Percentiles rank a stretch among this genome's conserved stretches.
phyloP scores from a whole-genome alignment of 2,329 filamentous ascomycete species.

The Microdochium paspali region DNA sequence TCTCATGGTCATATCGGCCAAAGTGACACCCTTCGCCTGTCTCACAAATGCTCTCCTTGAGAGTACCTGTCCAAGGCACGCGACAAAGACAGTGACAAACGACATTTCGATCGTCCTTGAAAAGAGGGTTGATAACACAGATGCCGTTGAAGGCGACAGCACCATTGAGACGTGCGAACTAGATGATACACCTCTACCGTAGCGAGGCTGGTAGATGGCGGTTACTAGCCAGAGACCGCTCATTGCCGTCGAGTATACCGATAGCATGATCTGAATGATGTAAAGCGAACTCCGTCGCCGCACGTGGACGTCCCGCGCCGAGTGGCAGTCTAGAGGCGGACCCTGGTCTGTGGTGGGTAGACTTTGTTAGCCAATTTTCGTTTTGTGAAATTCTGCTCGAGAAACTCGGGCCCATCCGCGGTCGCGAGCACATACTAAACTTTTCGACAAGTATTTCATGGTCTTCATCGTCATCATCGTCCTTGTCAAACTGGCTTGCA shows the following conservation, averaged over 20 bases:
- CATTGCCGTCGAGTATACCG: conserved; percentile 53
- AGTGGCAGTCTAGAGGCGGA: conserved; percentile 15
- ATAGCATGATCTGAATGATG: conserved; percentile 34
- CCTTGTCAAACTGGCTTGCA: not conserved
- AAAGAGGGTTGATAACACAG: conserved; percentile 56
- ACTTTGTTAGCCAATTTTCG: conserved; percentile 1
- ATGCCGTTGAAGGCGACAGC: conserved; percentile 49
- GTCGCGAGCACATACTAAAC: conserved; percentile 9
- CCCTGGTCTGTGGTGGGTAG: conserved; percentile 8
- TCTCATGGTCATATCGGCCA: conserved; percentile 72
- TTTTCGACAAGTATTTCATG: conserved; percentile 9
- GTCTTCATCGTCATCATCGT: conserved; percentile 8
- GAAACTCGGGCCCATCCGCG: too few species aligned
- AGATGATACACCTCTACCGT: conserved; percentile 45
- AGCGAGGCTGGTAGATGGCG: conserved; percentile 53
- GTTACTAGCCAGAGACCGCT: conserved; percentile 59
- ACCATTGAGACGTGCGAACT: conserved; percentile 37
- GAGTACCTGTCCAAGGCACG: conserved; percentile 65
- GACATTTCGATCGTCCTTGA: conserved; percentile 71
- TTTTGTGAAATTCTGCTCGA: not conserved
- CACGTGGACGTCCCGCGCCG: conserved; percentile 17
- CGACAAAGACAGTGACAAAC: conserved; percentile 69
- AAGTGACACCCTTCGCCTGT: conserved; percentile 53
- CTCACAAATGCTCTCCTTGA: conserved; percentile 58
- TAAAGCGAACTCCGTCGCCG: conserved; percentile 35